Percentiles rank a stretch among this genome's conserved stretches.
These are phyloP conservation scores for Sphaerulina populicola DNA, from an alignment of 2,329 filamentous ascomycete genomes.

Conservation along the genomic window DNA sequence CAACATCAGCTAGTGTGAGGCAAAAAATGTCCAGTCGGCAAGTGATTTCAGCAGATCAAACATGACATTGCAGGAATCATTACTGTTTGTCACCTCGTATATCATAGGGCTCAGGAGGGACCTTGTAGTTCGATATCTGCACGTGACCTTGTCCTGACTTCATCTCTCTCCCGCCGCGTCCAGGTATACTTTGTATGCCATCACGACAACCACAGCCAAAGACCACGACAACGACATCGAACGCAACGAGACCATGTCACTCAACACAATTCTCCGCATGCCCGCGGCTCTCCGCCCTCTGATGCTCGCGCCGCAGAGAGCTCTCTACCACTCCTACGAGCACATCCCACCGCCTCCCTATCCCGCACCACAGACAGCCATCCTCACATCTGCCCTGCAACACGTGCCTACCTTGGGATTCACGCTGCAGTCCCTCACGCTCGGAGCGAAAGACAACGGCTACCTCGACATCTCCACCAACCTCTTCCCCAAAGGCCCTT, in stretches of 20 bases:
- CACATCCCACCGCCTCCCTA: conserved; percentile 58
- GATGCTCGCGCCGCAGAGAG: conserved; percentile 19
- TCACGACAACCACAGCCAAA: neutral
- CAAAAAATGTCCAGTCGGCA: neutral
- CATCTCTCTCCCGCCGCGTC: neutral
- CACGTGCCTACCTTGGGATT: conserved; percentile 81
- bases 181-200: too few species aligned
- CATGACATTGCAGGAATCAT: neutral
- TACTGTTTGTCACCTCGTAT: neutral
- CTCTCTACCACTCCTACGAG: conserved; percentile 63
- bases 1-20: conserved; percentile 4
- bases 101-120: too few species aligned
- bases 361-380: conserved; percentile 59
- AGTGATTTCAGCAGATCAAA: neutral
- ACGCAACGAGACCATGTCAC: conserved; percentile 9
- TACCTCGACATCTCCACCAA: conserved; percentile 81
- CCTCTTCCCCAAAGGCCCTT: conserved; percentile 68
- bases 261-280: conserved; percentile 25
- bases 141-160: neutral
- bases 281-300: conserved; percentile 24
- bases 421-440: conserved; percentile 60
- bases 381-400: conserved; percentile 70
- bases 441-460: conserved; percentile 74
- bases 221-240: conserved; percentile 1
- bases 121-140: neutral